Base-by-base conservation (phyloP, 164 flowering plant species). In the Chimonanthus praecox region DNA sequence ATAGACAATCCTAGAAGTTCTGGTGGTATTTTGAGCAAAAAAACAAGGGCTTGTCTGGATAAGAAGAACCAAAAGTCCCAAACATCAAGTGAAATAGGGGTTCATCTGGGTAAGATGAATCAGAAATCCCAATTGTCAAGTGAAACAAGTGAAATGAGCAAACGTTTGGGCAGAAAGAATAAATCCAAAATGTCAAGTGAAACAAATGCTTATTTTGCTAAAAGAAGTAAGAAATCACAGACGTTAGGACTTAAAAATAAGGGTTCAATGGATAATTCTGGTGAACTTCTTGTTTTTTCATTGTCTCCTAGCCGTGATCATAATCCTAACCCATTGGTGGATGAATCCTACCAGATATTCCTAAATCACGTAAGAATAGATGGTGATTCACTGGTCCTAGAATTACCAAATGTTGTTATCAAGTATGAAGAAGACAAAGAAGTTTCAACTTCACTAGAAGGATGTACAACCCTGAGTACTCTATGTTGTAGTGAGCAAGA, bases 271-370 rank as follows among this genome's bases (percentile, higher is more conserved):
- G 44, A 61, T 16, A 72, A 68, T 18, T 47, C 49, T 49, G 18
- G 16, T 47, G 47, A 47, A 50, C 43, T 21, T n/a, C 6, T 4
- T 3, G 47, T 13, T 58, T 51, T 5, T 65, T 8, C 49, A 33
- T 70, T 60, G 43, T 66, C 58, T 66, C 70, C 43, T 8, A 67
- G 73, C 43, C 49, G 49, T 65, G 72, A 72, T 54, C 58, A 2
- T 64, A 69, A 18, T 20, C 18, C 4, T 6, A 33, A 46, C 45
- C 63, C 49, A 68, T 6, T 0, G 49, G 66, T 58, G 7, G 84
- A 84, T 73, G 81, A 85, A 15, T 75, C 74, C 71, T 82, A 83
- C 73, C 81, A 20, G 58, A 5, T 3, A 11, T 82, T 81, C 69
- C 44, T 81, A 49, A 72, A 64, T 60, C 61, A 58, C 68, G 64